Evolutionary conservation across 306 rosid genomes (phyloP).

Genomic region (Vicia sativa): DNA sequence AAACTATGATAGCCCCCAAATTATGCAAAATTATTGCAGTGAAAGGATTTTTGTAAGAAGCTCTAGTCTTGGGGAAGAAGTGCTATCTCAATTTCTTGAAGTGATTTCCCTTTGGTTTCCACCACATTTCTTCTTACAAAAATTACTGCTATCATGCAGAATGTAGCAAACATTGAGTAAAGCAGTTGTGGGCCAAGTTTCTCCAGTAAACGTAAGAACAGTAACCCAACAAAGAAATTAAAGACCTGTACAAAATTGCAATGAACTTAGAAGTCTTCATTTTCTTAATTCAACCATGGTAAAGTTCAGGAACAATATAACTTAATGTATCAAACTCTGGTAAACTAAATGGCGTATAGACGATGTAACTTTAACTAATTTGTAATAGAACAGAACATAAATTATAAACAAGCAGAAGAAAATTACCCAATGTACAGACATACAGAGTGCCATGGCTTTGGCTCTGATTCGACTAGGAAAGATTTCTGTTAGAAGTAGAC

Average conservation of each 20-base stretch:
- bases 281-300: slow-evolving; percentile 23
- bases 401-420: slow-evolving; percentile 32
- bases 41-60: slow-evolving; percentile 16
- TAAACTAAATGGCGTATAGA: slow-evolving; percentile 10
- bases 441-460: slow-evolving; percentile 92
- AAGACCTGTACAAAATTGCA: slow-evolving; percentile 61
- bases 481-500: slow-evolving; percentile 91
- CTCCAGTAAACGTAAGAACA: slow-evolving; percentile 83
- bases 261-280: slow-evolving; percentile 13
- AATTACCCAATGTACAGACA: slow-evolving; percentile 98
- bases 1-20: slow-evolving; percentile 26
- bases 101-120: slow-evolving; percentile 96
- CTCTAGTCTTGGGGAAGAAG: slow-evolving; percentile 83
- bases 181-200: slow-evolving; percentile 75
- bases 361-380: background rate
- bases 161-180: slow-evolving; percentile 74
- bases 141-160: slow-evolving; percentile 76
- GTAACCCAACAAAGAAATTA: slow-evolving; percentile 92
- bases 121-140: slow-evolving; percentile 87
- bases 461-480: slow-evolving; percentile 90
- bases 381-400: slow-evolving; percentile 17
- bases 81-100: slow-evolving; percentile 96
- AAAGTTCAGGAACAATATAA: slow-evolving; percentile 4
- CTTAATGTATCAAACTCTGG: background rate
- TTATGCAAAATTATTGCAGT: slow-evolving; percentile 19